A percentile compares a stretch with the other conserved stretches of the same genome.
These are phyloP conservation scores for Angomonas deanei DNA, from an alignment of 208 protist species.

Conservation along the genomic window DNA sequence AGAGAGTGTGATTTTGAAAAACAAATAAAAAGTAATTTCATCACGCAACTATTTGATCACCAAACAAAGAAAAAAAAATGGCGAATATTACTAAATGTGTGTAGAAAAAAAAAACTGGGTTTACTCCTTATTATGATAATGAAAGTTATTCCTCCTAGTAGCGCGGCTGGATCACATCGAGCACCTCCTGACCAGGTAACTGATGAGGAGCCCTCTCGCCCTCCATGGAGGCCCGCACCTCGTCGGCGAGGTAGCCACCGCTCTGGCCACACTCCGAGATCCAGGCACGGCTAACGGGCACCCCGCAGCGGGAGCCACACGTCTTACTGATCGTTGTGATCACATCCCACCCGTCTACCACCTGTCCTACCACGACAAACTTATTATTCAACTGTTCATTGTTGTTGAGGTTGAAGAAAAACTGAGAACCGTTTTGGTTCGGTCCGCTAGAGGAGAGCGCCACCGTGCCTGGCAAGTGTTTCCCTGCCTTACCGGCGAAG, in stretches of 20 bases:
- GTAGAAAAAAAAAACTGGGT: neutral
- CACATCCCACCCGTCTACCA: conserved; percentile 81
- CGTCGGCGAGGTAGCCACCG: conserved; percentile 61
- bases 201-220: conserved; percentile 51
- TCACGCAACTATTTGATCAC: neutral
- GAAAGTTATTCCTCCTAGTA: conserved; percentile 21
- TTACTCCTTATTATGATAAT: neutral
- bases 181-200: conserved; percentile 74
- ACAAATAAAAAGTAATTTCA: conserved; percentile 7
- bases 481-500: conserved; percentile 89
- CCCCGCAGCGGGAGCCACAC: conserved; percentile 78
- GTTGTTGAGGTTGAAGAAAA: conserved; percentile 84
- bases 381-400: conserved; percentile 88
- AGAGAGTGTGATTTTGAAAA: neutral
- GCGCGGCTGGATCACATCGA: conserved; percentile 72
- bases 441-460: conserved; percentile 86
- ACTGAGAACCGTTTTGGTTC: conserved; percentile 90
- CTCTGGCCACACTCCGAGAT: conserved; percentile 86
- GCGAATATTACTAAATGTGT: neutral
- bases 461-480: conserved; percentile 74
- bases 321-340: conserved; percentile 47
- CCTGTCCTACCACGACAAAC: conserved; percentile 90
- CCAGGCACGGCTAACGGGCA: conserved; percentile 82
- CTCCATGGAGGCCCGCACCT: conserved; percentile 37
- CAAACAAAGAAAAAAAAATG: conserved; percentile 7